Base-by-base conservation (phyloP, 208 protist genomes). In the Crithidia expoeki region DNA sequence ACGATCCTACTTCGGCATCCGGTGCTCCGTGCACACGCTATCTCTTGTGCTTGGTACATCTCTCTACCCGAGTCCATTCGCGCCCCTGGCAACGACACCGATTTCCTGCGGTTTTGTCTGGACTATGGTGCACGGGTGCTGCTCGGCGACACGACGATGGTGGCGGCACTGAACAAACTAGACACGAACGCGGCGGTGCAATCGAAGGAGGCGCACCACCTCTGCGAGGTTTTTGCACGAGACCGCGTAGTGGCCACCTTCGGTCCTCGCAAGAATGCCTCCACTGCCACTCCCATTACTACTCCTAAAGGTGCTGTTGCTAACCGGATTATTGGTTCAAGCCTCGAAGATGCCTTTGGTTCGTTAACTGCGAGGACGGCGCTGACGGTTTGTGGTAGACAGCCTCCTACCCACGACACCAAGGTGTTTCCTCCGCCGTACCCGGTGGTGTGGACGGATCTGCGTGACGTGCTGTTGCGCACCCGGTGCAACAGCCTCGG, bases 41-140 rank as follows among this genome's bases (percentile, higher is more conserved):
- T 84, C n/a, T 79, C 75, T 2, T 96, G 91, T 55, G 60, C 55
- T 21, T 94, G 88, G 86, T 93, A 90, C 69, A 86, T 74, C 51
- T 71, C 75, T 6, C 76, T 96, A 25, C 91, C 91, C 11, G 72
- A 62, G 17, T 70, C 79, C 10, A 79, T 90, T 1, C 81, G 83
- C 1, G 86, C 80, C 5, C 65, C 70, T 5, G 81, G 79, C 32
- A 78, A 84, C 47, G 91, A 96, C 53, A 96, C 91, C 0, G 91
- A 96, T 62, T 90, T 88, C 55, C 44, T 96, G 16, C 91, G 91
- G 12, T 96, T 96, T 65, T 83, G 76, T 10, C 71, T 96, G 1
- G 58, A 85, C 56, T 93, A 92, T 63, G 83, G 78, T 19, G 79
- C 91, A 9, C 72, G 81, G 5, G 76, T 79, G 50, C 58, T 78